A percentile compares a stretch with the other conserved stretches of the same genome.
These are phyloP conservation scores for Dendrocalamus latiflorus DNA, from an alignment of 202 grass and related monocot species.

Conservation along the genomic window DNA sequence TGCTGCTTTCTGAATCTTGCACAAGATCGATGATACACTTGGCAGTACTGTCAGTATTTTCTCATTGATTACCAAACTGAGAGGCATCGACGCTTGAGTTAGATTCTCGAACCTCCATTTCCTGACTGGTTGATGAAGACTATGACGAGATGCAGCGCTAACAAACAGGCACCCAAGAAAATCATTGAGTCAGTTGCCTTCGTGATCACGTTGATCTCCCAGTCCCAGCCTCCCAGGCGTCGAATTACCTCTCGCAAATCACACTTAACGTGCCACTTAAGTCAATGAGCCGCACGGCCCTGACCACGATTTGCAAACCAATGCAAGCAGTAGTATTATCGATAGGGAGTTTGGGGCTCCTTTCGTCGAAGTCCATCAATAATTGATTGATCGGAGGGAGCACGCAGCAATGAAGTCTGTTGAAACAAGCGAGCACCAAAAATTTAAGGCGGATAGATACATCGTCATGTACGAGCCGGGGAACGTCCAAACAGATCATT, in stretches of 20 bases:
- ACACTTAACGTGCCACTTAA: slow-evolving; percentile 11
- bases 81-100: neutral
- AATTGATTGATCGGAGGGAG: slow-evolving; percentile 11
- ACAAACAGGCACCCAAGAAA: too few relatives aligned
- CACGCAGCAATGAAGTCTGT: neutral
- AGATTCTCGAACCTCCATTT: neutral
- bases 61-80: too few relatives aligned
- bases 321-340: neutral
- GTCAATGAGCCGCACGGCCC: neutral
- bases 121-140: neutral
- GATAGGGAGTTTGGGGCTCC: neutral
- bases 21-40: neutral
- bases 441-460: neutral
- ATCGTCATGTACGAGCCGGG: neutral
- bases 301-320: slow-evolving; percentile 19
- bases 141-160: neutral
- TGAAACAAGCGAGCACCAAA: neutral
- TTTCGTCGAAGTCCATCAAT: neutral
- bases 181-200: neutral
- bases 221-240: neutral
- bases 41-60: neutral
- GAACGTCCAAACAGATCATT: neutral
- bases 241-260: neutral
- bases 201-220: neutral
- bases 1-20: neutral